Evolutionary conservation across 1,139 yeast genomes (phyloP).

Genomic region (Zygosaccharomyces sapae): DNA sequence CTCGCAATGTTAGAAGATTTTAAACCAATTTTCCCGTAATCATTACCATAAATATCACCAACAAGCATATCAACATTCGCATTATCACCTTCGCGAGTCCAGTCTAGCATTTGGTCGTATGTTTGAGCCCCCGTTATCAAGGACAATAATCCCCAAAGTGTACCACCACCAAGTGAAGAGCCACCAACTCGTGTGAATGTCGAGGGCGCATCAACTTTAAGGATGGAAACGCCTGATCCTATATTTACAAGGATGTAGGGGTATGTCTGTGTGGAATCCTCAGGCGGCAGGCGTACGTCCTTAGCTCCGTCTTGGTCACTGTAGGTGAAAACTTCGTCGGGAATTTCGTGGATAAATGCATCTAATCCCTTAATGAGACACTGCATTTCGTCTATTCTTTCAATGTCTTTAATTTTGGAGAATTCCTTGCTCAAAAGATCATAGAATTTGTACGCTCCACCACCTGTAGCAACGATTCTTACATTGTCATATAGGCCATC

Average conservation of each 20-base stretch:
- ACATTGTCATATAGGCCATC: constrained; percentile 44
- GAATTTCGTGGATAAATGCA: constrained; percentile 77
- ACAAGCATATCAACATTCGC: constrained; percentile 90
- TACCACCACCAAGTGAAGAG: constrained; percentile 97
- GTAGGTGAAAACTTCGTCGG: constrained; percentile 84
- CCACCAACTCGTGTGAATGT: constrained; percentile 86
- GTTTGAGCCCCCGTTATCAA: constrained; percentile 81
- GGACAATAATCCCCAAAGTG: constrained; percentile 91
- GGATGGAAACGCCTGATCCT: constrained; percentile 95
- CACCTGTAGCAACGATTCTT: constrained; percentile 93
- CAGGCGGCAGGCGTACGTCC: constrained; percentile 17
- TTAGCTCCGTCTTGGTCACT: constrained; percentile 45
- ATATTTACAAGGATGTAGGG: constrained; percentile 84
- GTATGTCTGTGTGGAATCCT: constrained; percentile 40
- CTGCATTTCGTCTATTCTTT: constrained; percentile 85
- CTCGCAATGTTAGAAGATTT: constrained; percentile 89
- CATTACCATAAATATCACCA: constrained; percentile 92
- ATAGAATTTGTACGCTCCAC: constrained; percentile 88
- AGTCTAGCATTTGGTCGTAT: constrained; percentile 89
- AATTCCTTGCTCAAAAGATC: constrained; percentile 59
- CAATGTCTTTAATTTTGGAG: constrained; percentile 38
- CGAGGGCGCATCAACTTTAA: constrained; percentile 75
- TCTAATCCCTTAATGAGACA: constrained; percentile 88
- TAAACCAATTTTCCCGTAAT: constrained; percentile 83
- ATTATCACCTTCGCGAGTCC: constrained; percentile 88